These are phyloP conservation scores for Lepidium aucheri DNA, from an alignment of 345 rosid species.

Conservation along the genomic window DNA sequence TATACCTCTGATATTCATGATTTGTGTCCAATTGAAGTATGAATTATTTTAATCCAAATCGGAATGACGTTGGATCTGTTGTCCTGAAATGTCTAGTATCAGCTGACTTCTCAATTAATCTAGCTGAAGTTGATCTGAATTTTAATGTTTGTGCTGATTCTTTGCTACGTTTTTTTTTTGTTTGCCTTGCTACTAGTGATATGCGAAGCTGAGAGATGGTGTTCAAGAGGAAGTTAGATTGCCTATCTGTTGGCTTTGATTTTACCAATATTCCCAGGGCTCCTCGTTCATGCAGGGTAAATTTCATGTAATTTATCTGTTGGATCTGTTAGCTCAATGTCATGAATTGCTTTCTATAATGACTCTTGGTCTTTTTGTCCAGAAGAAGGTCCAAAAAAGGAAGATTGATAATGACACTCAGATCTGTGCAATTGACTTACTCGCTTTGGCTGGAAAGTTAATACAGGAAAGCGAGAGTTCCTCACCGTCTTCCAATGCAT, in stretches of 20 bases:
- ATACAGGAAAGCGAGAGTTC: conserved; percentile 77
- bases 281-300: conserved; percentile 88
- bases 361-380: conserved; percentile 16
- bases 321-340: not conserved
- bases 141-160: conserved; percentile 20
- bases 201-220: conserved; percentile 64
- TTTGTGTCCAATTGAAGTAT: not conserved
- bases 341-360: conserved; percentile 14
- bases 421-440: conserved; percentile 72
- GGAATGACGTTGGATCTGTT: not conserved
- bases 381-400: conserved; percentile 46
- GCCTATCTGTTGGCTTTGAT: conserved; percentile 51
- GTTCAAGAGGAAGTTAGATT: conserved; percentile 62
- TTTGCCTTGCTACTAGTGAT: conserved; percentile 19
- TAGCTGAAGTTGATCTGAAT: conserved; percentile 1
- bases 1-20: not conserved
- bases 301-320: not conserved
- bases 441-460: conserved; percentile 87
- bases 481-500: conserved; percentile 66
- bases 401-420: conserved; percentile 38
- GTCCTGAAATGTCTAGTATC: not conserved
- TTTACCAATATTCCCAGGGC: conserved; percentile 57
- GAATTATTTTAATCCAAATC: not conserved
- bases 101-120: not conserved
- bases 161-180: not conserved